A percentile compares a stretch with the other conserved stretches of the same genome.
phyloP scores from a whole-genome alignment of 2,329 filamentous ascomycete species.

The Beauveria varroae region DNA sequence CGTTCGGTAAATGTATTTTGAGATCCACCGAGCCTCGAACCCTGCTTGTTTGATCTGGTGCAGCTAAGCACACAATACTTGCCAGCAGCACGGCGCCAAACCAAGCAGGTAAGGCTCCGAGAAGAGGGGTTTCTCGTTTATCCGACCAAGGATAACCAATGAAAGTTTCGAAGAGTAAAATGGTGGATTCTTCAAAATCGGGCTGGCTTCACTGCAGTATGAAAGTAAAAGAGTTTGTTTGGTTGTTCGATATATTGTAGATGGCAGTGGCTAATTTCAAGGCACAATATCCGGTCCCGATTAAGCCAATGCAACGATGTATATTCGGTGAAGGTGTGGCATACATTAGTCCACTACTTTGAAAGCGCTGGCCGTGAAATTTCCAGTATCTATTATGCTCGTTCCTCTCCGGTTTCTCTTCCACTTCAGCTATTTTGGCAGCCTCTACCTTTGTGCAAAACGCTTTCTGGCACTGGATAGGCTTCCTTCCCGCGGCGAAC shows the following conservation, averaged over 20 bases:
- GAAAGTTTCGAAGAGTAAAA: not conserved
- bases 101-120: slow-evolving; percentile 2
- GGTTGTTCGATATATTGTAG: not conserved
- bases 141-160: not conserved
- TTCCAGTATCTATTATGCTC: not conserved
- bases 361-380: not conserved
- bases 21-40: not conserved
- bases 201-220: not conserved
- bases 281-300: not conserved
- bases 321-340: not conserved
- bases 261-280: not conserved
- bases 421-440: no score
- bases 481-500: not conserved
- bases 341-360: not conserved
- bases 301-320: not conserved
- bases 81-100: not conserved
- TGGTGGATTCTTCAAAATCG: not conserved
- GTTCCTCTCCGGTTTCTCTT: not conserved
- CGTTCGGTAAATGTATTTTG: not conserved
- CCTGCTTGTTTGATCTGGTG: not conserved
- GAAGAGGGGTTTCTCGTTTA: slow-evolving; percentile 5
- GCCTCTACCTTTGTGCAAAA: not conserved
- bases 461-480: not conserved
- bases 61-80: not conserved
- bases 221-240: not conserved